These are phyloP conservation scores for Pestalotiopsis sp. DNA, from an alignment of 2,329 filamentous ascomycete genomes.

Conservation along the genomic window DNA sequence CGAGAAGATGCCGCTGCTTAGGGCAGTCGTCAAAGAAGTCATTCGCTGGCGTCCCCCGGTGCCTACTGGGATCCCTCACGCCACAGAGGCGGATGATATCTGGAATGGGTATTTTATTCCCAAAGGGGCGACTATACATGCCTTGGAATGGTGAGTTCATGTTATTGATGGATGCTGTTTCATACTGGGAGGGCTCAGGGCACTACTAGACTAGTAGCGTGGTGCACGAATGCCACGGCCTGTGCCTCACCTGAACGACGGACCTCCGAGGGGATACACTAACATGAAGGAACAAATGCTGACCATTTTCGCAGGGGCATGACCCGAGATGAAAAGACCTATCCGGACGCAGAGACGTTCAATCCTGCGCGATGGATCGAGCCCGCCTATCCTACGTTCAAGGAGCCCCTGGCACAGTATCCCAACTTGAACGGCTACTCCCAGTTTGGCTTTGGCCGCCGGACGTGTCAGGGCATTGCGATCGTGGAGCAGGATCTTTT, in stretches of 20 bases:
- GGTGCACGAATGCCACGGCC: neutral
- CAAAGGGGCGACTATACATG: constrained; percentile 53
- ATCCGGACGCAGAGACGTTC: constrained; percentile 41
- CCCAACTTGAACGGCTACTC: constrained; percentile 44
- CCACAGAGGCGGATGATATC: constrained; percentile 52
- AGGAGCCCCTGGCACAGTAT: constrained; percentile 39
- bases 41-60: constrained; percentile 59
- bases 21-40: constrained; percentile 54
- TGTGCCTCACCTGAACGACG: constrained; percentile 2
- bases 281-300: neutral
- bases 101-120: constrained; percentile 54
- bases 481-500: constrained; percentile 45
- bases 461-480: constrained; percentile 48
- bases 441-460: constrained; percentile 57
- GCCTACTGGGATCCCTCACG: constrained; percentile 56
- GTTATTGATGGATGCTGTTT: neutral
- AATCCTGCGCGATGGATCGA: constrained; percentile 43
- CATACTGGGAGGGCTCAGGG: neutral
- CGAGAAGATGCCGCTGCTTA: constrained; percentile 46
- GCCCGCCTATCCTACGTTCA: constrained; percentile 40
- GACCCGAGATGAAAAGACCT: constrained; percentile 44
- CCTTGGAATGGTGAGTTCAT: constrained; percentile 50
- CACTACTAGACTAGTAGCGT: neutral
- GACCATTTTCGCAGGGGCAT: constrained; percentile 41
- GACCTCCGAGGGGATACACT: neutral